Base-by-base conservation (phyloP, 78 protist genomes). In the Dictyostelium brefeldianum region DNA sequence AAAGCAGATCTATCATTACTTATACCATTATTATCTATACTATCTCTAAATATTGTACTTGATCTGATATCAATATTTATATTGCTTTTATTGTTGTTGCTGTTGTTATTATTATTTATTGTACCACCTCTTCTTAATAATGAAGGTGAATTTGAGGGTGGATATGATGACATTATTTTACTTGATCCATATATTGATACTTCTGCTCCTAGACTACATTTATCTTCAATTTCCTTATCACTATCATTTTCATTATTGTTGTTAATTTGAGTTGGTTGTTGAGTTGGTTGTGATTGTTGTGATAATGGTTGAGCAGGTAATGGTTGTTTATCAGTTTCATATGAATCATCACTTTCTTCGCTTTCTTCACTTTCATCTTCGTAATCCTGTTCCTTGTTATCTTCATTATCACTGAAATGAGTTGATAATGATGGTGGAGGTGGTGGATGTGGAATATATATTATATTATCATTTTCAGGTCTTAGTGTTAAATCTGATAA, bases 131-230 rank as follows among this genome's bases (percentile, higher is more conserved):
- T 51, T 51, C 56, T 51, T 51, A 51, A 3, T 67, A 67, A 29
- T 27, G 27, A 15, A 5, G 75, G 36, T 27, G 22, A 29, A 67
- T 67, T 36, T 31, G 75, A 67, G 5, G 75, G 75, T 31, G 75
- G 75, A 67, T 67, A 67, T 67, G 75, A 67, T 31, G 75, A 67
- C 75, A 67, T 67, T 12, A 67, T 36, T 14, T 67, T 67, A 17
- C 75, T 73, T 46, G 79, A 73, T 20, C 56, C 79, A 73, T 46
- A 73, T 11, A 47, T 46, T 46, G 56, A n/a, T 20, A 47, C 51
- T 36, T 36, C 43, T 46, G 79, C 47, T 46, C 54, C 53, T 22
- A 10, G 22, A 46, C 6, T 73, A 46, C 27, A n/a, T 2, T 36
- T 29, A 0, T 31, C 31, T 36, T 73, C 51, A 43, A 1, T 59